A percentile compares a stretch with the other conserved stretches of the same genome.
These are phyloP conservation scores for Phialophora expanda DNA, from an alignment of 2,329 filamentous ascomycete genomes.

Conservation along the genomic window DNA sequence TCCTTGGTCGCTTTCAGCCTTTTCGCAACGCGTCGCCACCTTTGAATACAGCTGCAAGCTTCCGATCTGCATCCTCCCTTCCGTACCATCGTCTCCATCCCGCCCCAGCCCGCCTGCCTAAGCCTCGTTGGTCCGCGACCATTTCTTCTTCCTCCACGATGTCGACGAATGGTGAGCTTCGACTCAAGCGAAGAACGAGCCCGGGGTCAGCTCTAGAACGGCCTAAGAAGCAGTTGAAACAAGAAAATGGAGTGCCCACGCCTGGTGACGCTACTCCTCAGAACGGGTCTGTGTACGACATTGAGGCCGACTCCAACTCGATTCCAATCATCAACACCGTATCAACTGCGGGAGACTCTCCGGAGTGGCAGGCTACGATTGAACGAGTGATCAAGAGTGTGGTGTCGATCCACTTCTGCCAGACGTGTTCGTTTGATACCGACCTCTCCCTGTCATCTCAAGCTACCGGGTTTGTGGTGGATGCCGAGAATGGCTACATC, in stretches of 20 bases:
- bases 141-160: slow-evolving; percentile 43
- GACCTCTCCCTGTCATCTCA: slow-evolving; percentile 91
- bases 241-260: slow-evolving; percentile 50
- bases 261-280: slow-evolving; percentile 51
- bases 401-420: slow-evolving; percentile 98
- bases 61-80: slow-evolving; percentile 15
- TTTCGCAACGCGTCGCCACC: background rate
- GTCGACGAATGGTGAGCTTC: slow-evolving; percentile 56
- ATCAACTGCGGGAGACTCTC: slow-evolving; percentile 64
- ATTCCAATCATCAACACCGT: slow-evolving; percentile 53
- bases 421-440: slow-evolving; percentile 98
- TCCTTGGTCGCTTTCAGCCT: slow-evolving; percentile 3
- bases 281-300: slow-evolving; percentile 52
- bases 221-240: slow-evolving; percentile 61
- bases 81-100: background rate
- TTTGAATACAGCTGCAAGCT: slow-evolving; percentile 13
- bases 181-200: slow-evolving; percentile 62
- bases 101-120: background rate
- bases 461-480: slow-evolving; percentile 96
- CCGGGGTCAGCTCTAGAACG: slow-evolving; percentile 57
- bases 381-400: slow-evolving; percentile 93
- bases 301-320: slow-evolving; percentile 55
- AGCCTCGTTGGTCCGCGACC: slow-evolving; percentile 7
- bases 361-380: slow-evolving; percentile 94
- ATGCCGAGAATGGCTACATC: slow-evolving; percentile 89